These are phyloP conservation scores for Cyamopsis tetragonoloba DNA, from an alignment of 306 rosid species.

Conservation along the genomic window DNA sequence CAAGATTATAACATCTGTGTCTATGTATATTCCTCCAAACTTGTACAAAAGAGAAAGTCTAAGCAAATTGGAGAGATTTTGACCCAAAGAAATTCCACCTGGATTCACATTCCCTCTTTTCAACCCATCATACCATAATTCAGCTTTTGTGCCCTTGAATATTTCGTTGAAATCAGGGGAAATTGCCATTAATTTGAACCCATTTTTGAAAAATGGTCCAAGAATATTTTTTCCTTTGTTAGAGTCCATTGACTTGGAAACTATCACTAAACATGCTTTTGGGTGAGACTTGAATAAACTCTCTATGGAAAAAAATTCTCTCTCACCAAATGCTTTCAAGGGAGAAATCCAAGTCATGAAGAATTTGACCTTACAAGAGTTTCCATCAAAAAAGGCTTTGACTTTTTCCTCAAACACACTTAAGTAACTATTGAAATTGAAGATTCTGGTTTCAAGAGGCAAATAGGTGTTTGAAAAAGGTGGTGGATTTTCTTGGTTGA, in stretches of 20 bases:
- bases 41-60: slow-evolving; percentile 70
- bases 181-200: slow-evolving; percentile 49
- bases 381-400: slow-evolving; percentile 40
- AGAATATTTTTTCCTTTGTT: slow-evolving; percentile 44
- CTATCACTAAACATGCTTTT: slow-evolving; percentile 65
- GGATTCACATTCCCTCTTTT: slow-evolving; percentile 63
- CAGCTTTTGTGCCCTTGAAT: slow-evolving; percentile 68
- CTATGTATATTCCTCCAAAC: slow-evolving; percentile 74
- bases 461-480: too few relatives aligned
- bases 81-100: slow-evolving; percentile 76
- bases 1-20: slow-evolving; percentile 61
- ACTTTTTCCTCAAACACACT: slow-evolving; percentile 45
- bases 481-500: too few relatives aligned
- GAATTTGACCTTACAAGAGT: slow-evolving; percentile 52
- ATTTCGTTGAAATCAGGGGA: slow-evolving; percentile 66
- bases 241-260: slow-evolving; percentile 71
- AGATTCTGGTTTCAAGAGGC: too few relatives aligned
- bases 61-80: slow-evolving; percentile 84
- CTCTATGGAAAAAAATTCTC: slow-evolving; percentile 61
- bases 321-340: slow-evolving; percentile 46
- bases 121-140: slow-evolving; percentile 54
- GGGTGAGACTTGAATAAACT: slow-evolving; percentile 74
- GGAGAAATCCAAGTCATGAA: slow-evolving; percentile 97
- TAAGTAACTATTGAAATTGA: too few relatives aligned
- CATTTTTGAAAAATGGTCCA: slow-evolving; percentile 41